Conservation (phyloP, 805 yeast genomes). For the Schizosaccharomyces cryophilus region DNA sequence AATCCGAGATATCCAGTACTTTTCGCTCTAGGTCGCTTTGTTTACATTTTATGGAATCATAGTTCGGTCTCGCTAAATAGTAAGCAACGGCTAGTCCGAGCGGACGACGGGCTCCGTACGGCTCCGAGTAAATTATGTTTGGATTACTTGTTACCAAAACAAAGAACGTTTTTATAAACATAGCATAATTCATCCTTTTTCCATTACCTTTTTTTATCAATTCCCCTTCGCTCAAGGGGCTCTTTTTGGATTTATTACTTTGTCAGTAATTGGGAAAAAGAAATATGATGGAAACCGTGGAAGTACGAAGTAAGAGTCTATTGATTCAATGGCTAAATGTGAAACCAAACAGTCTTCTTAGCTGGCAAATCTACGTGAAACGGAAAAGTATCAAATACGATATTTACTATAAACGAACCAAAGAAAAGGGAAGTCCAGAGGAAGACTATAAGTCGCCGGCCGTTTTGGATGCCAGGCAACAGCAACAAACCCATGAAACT, state of each 20-base stretch:
- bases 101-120: too few relatives aligned
- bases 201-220: too few relatives aligned
- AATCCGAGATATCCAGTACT: too few relatives aligned
- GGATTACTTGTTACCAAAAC: too few relatives aligned
- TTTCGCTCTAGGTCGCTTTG: too few relatives aligned
- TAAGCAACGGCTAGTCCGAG: too few relatives aligned
- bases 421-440: background rate
- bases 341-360: constrained; percentile 36
- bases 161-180: too few relatives aligned
- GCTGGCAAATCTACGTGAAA: constrained; percentile 64
- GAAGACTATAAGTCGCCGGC: background rate
- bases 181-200: too few relatives aligned
- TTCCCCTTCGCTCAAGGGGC: too few relatives aligned
- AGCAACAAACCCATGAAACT: constrained; percentile 1
- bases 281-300: constrained; percentile 36
- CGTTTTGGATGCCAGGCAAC: background rate
- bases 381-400: constrained; percentile 30
- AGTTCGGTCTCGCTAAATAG: too few relatives aligned
- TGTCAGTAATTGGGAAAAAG: background rate
- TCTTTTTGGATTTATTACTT: background rate
- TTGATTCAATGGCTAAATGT: constrained; percentile 78
- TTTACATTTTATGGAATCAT: too few relatives aligned
- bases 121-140: too few relatives aligned
- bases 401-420: constrained; percentile 8
- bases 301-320: constrained; percentile 70